Evolutionary conservation across 2,329 filamentous ascomycete genomes (phyloP), one percentile per base, ranked within the genome.

Genomic region (Arthrobotrys megalospora): DNA sequence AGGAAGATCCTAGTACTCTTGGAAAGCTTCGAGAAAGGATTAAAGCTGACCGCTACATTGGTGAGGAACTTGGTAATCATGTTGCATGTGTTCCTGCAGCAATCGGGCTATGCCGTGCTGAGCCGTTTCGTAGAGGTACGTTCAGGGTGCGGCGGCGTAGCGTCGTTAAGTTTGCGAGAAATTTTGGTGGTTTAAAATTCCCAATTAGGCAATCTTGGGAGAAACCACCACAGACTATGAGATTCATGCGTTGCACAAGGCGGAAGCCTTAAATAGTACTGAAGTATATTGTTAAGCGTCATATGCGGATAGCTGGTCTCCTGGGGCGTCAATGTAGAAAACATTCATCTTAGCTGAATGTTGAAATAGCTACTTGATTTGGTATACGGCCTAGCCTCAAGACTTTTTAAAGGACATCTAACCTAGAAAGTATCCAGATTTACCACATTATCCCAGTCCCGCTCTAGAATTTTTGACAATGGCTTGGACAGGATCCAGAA

Each of bases 41-140:
- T 97, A 90, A 98, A 97, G 84, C 90, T 90, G 80, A 93, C 91
- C 82, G 89, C 90, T 82, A 98, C 90, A 84, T 93, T 90, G 84
- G 94, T 95, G 84, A 96, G 89, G 87, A 93, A 96, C 84, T 91
- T 90, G 76, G 92, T 95, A 79, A 96, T 93, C 93, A 96, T 96
- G 14, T 67, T 63, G 72, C 36, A 58, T 24, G 16, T 50, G 11
- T 24, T 28, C 55, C n/a, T 45, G 36, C 52, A 68, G 45, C 70
- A 34, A 38, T 66, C 38, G 21, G 50, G 32, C 63, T 48, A n/a
- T 28, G 48, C 43, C 45, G 47, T 64, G 55, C 68, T 16, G 60
- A 43, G 43, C 28, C 12, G 47, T 53, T 52, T 38, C 2, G 47
- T 43, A n/a, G 34, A 60, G 55, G 55, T n/a, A n/a, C n/a, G n/a